Base-by-base conservation (phyloP, 306 rosid genomes). In the Vicia sativa region DNA sequence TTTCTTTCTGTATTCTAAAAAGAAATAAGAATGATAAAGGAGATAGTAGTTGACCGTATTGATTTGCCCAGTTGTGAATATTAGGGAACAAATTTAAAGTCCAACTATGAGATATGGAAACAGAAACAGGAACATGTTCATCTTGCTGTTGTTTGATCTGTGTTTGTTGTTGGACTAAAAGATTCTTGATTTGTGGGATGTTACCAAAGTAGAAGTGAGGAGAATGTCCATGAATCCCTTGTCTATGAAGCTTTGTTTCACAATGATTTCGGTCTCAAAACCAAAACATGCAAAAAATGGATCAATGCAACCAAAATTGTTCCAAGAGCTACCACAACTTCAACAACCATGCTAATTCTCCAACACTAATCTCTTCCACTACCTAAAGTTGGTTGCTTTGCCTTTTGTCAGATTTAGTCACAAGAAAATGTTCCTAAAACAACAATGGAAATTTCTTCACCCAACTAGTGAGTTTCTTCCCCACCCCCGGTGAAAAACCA, bases 171-270 rank as follows among this genome's bases (percentile, higher is more conserved):
- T 81, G 50, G 7, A 59, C 74, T 15, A 56, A 66, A 74, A 85
- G 64, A 7, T 34, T 70, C 70, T 79, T 85, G 6, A 84, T 88
- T 46, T 91, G 77, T 0, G 77, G 71, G 41, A 87, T 68, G 46
- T 87, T 88, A 8, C 96, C 97, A 8, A 80, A 59, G 35, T 78
- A 64, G 7, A 83, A 74, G 11, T 85, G 82, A 58, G 88, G 80
- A 4, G 77, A 44, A 71, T 91, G 93, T 0, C 96, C 97, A 68
- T 62, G 43, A 64, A 87, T 87, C 11, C 95, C 95, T 43, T 91
- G 96, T 60, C 44, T 80, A 3, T 65, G 78, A 69, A 91, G 84
- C 79, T 79, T 88, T 19, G 79, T 65, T 77, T 90, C 62, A n/a
- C 0, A 80, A 43, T 49, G 82, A 69, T 66, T 52, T 74, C 70